Percentiles rank a stretch among this genome's conserved stretches.
These are phyloP conservation scores for Candida yuanshanica DNA, from an alignment of 805 yeast species.

Conservation along the genomic window DNA sequence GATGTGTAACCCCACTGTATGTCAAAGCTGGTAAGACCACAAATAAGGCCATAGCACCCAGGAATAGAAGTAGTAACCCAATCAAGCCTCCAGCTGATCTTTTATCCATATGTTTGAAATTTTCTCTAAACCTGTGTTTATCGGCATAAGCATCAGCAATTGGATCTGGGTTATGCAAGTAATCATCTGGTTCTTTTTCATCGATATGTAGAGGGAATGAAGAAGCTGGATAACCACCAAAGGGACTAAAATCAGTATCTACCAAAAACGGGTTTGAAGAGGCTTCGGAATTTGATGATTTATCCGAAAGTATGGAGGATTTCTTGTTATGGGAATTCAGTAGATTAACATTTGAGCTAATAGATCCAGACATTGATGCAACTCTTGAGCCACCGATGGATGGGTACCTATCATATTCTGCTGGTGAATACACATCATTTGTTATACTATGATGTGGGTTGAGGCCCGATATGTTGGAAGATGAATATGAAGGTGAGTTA, in stretches of 20 bases:
- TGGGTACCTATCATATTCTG: constrained; percentile 67
- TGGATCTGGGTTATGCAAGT: constrained; percentile 93
- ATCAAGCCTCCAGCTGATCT: constrained; percentile 55
- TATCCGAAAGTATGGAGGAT: constrained; percentile 12
- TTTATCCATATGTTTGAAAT: constrained; percentile 60
- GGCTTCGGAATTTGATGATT: constrained; percentile 15
- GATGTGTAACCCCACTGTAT: constrained; percentile 59
- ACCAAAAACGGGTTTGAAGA: constrained; percentile 38
- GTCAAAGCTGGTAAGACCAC: constrained; percentile 80
- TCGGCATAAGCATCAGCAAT: constrained; percentile 85
- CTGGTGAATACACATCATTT: constrained; percentile 34
- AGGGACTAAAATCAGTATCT: constrained; percentile 75
- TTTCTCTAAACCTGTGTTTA: constrained; percentile 57
- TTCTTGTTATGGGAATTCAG: constrained; percentile 12
- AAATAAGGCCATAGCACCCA: constrained; percentile 65
- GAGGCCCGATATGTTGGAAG: constrained; percentile 19
- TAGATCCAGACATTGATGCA: constrained; percentile 42
- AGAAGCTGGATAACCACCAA: constrained; percentile 95
- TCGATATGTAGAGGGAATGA: constrained; percentile 87
- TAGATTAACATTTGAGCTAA: constrained; percentile 27
- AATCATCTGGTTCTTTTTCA: constrained; percentile 93
- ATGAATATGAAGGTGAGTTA: constrained; percentile 16
- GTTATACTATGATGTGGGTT: constrained; percentile 8
- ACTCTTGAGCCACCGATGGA: constrained; percentile 51
- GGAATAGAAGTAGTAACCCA: constrained; percentile 51